Evolutionary conservation across 495 filamentous ascomycete species (phyloP).

Genomic region (Aspergillus funiculosus): DNA sequence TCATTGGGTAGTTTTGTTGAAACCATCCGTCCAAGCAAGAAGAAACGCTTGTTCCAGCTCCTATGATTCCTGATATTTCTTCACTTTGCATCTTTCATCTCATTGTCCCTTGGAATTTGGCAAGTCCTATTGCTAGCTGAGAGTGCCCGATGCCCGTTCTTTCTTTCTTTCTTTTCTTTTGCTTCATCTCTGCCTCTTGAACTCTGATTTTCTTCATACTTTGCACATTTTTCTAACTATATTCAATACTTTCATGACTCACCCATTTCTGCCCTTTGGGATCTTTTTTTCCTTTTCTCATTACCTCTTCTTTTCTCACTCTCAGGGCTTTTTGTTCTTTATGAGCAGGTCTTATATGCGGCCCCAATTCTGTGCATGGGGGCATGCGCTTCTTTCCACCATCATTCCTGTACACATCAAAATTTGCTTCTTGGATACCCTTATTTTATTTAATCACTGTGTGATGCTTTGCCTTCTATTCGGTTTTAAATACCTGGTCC

Average conservation of each 20-base stretch:
- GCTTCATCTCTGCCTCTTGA: slow-evolving; percentile 8
- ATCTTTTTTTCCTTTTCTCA: slow-evolving; percentile 11
- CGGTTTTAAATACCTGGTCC: slow-evolving; percentile 7
- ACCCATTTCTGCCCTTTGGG: slow-evolving; percentile 19
- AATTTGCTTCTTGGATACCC: slow-evolving; percentile 28
- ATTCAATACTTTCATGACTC: slow-evolving; percentile 12
- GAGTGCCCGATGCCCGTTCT: too few relatives aligned
- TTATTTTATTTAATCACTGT: slow-evolving; percentile 20
- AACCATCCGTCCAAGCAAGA: slow-evolving; percentile 1
- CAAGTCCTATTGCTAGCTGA: too few relatives aligned
- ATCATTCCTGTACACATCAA: slow-evolving; percentile 15
- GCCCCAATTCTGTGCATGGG: slow-evolving; percentile 5
- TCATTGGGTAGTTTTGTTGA: slow-evolving; percentile 8
- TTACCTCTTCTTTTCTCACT: slow-evolving; percentile 12
- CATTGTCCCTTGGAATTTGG: background rate
- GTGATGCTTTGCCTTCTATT: slow-evolving; percentile 20
- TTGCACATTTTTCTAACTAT: slow-evolving; percentile 9
- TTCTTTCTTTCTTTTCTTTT: slow-evolving; percentile 9
- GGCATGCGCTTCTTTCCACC: background rate
- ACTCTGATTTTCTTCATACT: slow-evolving; percentile 8
- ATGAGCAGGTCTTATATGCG: slow-evolving; percentile 19
- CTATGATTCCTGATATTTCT: slow-evolving; percentile 9
- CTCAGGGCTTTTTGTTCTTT: background rate
- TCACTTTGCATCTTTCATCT: slow-evolving; percentile 4
- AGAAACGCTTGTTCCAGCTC: background rate